Evolutionary conservation across 305 asterid species (phyloP).

Genomic region (Solanum aculeatissimum): DNA sequence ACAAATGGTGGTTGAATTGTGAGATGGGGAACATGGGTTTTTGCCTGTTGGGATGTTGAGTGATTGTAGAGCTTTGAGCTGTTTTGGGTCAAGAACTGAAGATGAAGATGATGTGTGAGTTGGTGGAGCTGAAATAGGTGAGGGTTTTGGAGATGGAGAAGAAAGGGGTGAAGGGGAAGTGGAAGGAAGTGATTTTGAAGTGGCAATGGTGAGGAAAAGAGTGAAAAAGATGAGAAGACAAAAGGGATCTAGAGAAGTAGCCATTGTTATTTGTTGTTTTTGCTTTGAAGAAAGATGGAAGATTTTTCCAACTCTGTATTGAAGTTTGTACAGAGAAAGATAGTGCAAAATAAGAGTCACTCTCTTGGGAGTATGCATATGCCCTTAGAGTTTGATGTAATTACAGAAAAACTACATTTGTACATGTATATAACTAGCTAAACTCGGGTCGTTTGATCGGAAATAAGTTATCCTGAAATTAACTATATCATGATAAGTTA

Average conservation of each 20-base stretch:
- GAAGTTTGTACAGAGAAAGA: neutral
- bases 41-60: slow-evolving; percentile 56
- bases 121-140: slow-evolving; percentile 13
- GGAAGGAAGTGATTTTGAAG: neutral
- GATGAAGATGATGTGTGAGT: slow-evolving; percentile 10
- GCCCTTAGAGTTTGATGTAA: neutral
- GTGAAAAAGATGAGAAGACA: neutral
- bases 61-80: slow-evolving; percentile 70
- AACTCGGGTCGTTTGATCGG: neutral
- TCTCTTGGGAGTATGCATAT: neutral
- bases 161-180: slow-evolving; percentile 6
- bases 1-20: slow-evolving; percentile 42
- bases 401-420: neutral
- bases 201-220: neutral
- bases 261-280: neutral
- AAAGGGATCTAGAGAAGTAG: neutral
- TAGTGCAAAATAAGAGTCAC: neutral
- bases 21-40: slow-evolving; percentile 58
- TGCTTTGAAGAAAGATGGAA: neutral
- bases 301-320: neutral
- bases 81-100: slow-evolving; percentile 74
- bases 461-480: too few species aligned
- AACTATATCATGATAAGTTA: too few species aligned
- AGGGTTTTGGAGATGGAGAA: slow-evolving; percentile 7
- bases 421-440: neutral